Evolutionary conservation across 495 filamentous ascomycete species (phyloP), one percentile per base, ranked within the genome.

Genomic region (Filosporella fistucella): DNA sequence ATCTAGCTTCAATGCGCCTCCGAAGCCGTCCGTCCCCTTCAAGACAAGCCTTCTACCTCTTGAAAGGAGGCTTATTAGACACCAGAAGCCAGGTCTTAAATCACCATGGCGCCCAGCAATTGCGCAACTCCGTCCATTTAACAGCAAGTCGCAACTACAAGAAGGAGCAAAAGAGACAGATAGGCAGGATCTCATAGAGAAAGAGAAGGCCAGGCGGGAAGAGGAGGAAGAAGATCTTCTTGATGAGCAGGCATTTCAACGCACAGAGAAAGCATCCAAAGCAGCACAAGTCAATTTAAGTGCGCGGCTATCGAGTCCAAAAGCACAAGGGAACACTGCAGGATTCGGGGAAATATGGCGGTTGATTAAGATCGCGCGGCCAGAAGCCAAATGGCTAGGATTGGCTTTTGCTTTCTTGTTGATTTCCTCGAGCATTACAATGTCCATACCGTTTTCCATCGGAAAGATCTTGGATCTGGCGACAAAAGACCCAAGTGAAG

Each of bases 361-460:
- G 40, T 72, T 98, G 48, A 70, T 98, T 59, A 86, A 81, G 63
- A 93, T 98, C 67, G 94, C 93, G 5, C 73, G 78, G 36, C 91
- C 88, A 3, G 93, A 98, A 67, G 67, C 81, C 12, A 85, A 72
- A 63, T 84, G 83, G 63, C 80, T 98, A n/a, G 70, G 72, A 11
- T 67, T 82, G 22, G 93, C 93, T 0, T 89, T 96, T 58, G 63
- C 84, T 43, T 84, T 93, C 62, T 74, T 98, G 42, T 68, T 97
- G 25, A 69, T 95, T 36, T 96, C 91, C 2, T 96, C 90, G 4
- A 71, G 77, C 25, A 87, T 98, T 51, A 93, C 89, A 24, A 94
- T 97, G 82, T 88, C 88, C 4, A 87, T 98, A 46, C 93, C 93
- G 14, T 91, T 96, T 57, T 94, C 91, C 0, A 95, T 98, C 53